Percentiles rank a stretch among this genome's conserved stretches.
phyloP scores from a whole-genome alignment of 1,139 yeast genomes.

The Scheffersomyces parashehatae region DNA sequence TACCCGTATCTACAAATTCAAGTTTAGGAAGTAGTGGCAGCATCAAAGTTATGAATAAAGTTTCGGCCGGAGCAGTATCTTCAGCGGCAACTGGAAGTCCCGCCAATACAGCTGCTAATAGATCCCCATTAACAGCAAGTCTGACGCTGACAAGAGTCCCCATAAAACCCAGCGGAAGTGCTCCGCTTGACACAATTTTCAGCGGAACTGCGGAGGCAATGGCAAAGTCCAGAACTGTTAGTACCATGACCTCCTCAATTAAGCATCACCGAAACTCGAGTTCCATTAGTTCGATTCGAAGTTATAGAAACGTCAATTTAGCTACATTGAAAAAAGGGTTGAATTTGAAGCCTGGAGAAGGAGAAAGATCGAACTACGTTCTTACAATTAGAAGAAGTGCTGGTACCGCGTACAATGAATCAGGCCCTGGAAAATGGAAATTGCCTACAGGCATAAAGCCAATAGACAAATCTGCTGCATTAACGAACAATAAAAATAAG shows the following conservation, averaged over 20 bases:
- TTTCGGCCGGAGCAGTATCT: too few species aligned
- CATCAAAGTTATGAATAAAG: neutral
- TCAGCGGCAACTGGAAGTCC: too few species aligned
- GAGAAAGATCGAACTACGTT: constrained; percentile 57
- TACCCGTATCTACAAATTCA: neutral
- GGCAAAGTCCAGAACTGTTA: constrained; percentile 1
- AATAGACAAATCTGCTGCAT: constrained; percentile 33
- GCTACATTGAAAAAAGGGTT: constrained; percentile 39
- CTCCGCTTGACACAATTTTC: neutral
- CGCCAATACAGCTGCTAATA: neutral
- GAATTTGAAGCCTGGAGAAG: constrained; percentile 48
- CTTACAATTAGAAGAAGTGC: constrained; percentile 50
- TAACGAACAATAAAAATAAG: constrained; percentile 29
- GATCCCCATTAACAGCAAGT: neutral
- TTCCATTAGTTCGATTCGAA: constrained; percentile 36
- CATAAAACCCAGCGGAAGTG: neutral
- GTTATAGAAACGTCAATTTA: constrained; percentile 39
- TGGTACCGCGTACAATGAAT: constrained; percentile 58
- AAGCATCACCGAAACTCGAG: constrained; percentile 26
- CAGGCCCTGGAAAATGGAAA: constrained; percentile 58
- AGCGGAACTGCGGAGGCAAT: constrained; percentile 1
- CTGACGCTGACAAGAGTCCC: neutral
- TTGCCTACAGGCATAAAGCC: constrained; percentile 66
- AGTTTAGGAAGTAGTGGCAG: neutral
- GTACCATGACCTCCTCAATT: constrained; percentile 1